phyloP scores from a whole-genome alignment of 768 basidiomycete species.

The Kwoniella dejecticola region DNA sequence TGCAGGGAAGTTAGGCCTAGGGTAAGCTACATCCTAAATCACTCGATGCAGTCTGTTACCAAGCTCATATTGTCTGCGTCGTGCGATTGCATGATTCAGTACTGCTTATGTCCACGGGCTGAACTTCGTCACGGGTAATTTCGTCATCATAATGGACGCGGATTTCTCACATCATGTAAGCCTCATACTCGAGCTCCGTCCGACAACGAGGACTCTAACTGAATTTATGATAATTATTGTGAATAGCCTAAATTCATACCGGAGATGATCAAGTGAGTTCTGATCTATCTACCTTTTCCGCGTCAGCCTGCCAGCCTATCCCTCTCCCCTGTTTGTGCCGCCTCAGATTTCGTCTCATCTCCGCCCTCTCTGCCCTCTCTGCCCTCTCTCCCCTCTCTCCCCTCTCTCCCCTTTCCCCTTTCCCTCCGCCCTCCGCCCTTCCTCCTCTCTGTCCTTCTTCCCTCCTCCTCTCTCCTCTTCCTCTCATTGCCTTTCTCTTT shows the following conservation, averaged over 20 bases:
- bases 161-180: slow-evolving; percentile 93
- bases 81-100: slow-evolving; percentile 55
- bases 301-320: too few relatives aligned
- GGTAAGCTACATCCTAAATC: slow-evolving; percentile 60
- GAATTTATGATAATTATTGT: too few relatives aligned
- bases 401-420: too few relatives aligned
- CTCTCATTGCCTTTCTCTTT: too few relatives aligned
- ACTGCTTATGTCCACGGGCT: slow-evolving; percentile 92
- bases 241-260: slow-evolving; percentile 89
- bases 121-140: slow-evolving; percentile 84
- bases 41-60: neutral
- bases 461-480: too few relatives aligned
- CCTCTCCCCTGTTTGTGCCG: too few relatives aligned
- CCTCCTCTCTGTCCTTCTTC: too few relatives aligned
- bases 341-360: too few relatives aligned
- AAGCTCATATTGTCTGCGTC: neutral
- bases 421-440: too few relatives aligned
- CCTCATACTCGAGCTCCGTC: slow-evolving; percentile 12
- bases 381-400: too few relatives aligned
- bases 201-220: too few relatives aligned
- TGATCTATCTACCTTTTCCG: neutral
- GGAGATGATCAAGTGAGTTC: slow-evolving; percentile 75
- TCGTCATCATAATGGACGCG: slow-evolving; percentile 96
- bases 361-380: too few relatives aligned
- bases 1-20: slow-evolving; percentile 85